Evolutionary conservation across 169 alveolate species (phyloP).

Genomic region (Perkinsus olseni): DNA sequence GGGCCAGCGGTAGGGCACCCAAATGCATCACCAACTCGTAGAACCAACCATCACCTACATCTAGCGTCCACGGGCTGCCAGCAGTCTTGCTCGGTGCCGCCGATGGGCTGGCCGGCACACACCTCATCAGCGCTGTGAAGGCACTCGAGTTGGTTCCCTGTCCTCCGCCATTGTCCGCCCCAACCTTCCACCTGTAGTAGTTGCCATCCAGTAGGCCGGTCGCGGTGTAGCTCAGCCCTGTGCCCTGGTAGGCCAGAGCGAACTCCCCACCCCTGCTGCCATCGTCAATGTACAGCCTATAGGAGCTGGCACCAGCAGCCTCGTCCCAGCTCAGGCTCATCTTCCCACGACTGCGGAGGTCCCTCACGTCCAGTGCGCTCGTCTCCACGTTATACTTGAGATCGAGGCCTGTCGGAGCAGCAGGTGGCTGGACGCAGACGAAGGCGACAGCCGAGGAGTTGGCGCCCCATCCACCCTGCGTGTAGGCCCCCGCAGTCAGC

Average conservation of each 20-base stretch:
- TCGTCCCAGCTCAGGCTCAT: constrained; percentile 23
- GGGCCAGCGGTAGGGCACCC: too few relatives aligned
- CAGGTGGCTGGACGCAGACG: constrained; percentile 23
- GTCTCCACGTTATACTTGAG: neutral
- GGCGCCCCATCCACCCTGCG: constrained; percentile 17
- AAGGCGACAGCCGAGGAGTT: constrained; percentile 15
- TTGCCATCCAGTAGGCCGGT: constrained; percentile 21
- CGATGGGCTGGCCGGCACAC: constrained; percentile 5
- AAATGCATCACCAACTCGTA: neutral
- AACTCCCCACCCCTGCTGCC: constrained; percentile 21
- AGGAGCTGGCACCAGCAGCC: neutral
- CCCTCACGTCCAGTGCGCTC: constrained; percentile 28
- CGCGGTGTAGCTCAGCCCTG: neutral
- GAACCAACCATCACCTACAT: neutral
- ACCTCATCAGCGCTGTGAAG: constrained; percentile 30
- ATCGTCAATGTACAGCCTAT: constrained; percentile 24
- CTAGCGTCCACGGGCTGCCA: neutral
- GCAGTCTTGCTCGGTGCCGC: neutral
- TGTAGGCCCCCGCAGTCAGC: constrained; percentile 25
- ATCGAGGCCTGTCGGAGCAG: constrained; percentile 1
- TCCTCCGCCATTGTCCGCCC: constrained; percentile 23
- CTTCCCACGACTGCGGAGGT: constrained; percentile 20
- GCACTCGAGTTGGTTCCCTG: constrained; percentile 12
- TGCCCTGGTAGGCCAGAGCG: constrained; percentile 23
- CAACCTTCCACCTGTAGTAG: constrained; percentile 25